Evolutionary conservation across 2,329 filamentous ascomycete genomes (phyloP).

Genomic region (Graphilbum fragrans): DNA sequence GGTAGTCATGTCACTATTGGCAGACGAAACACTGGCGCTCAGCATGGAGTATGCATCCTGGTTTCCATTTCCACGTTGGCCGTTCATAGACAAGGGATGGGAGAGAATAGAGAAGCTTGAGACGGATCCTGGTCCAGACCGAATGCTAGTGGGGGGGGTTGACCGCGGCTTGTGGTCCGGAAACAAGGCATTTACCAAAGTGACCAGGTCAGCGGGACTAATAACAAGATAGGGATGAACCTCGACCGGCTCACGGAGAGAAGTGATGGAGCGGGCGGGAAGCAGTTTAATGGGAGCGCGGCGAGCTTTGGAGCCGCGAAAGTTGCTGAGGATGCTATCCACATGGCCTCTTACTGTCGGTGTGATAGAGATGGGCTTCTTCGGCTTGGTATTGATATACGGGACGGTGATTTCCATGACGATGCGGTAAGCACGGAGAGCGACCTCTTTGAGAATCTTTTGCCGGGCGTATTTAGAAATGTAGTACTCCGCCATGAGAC

Average conservation of each 20-base stretch:
- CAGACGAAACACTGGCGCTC: slow-evolving; percentile 61
- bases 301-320: slow-evolving; percentile 41
- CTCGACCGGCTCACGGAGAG: slow-evolving; percentile 62
- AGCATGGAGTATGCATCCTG: slow-evolving; percentile 59
- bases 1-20: slow-evolving; percentile 57
- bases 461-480: slow-evolving; percentile 85
- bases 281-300: slow-evolving; percentile 45
- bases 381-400: slow-evolving; percentile 1
- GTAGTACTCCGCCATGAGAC: slow-evolving; percentile 77
- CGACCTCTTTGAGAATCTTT: slow-evolving; percentile 68
- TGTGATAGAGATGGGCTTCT: slow-evolving; percentile 44
- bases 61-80: slow-evolving; percentile 8
- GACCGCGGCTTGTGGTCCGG: slow-evolving; percentile 60
- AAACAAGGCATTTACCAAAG: slow-evolving; percentile 72
- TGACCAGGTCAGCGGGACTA: slow-evolving; percentile 66
- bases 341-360: slow-evolving; percentile 55
- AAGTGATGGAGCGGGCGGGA: slow-evolving; percentile 60
- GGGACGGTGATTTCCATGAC: slow-evolving; percentile 57
- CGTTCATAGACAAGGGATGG: slow-evolving; percentile 51
- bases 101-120: slow-evolving; percentile 58
- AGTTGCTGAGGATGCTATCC: slow-evolving; percentile 56
- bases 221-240: slow-evolving; percentile 72
- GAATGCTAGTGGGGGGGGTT: slow-evolving; percentile 46
- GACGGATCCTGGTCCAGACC: slow-evolving; percentile 54
- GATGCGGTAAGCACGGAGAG: slow-evolving; percentile 64